Evolutionary conservation across 2,329 filamentous ascomycete genomes (phyloP), one percentile per base, ranked within the genome.

Genomic region (Arthroderma sp.): DNA sequence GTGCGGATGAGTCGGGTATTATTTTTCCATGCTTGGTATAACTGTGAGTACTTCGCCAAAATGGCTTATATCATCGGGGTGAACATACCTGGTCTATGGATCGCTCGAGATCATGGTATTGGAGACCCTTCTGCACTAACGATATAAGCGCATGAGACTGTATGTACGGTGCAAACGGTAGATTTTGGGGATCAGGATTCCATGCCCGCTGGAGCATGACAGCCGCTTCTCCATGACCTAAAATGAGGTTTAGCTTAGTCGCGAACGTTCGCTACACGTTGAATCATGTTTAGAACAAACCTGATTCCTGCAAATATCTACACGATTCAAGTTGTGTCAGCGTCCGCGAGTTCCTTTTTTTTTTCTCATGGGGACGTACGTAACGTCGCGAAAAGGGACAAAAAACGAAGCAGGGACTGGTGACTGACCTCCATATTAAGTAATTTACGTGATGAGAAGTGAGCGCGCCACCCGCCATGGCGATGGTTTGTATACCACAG

Each of bases 401-500:
- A 49, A 43, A 28, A 25, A 25, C 41, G 58, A 41, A 28, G 49
- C 25, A 59, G 35, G 25, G 54, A 56, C 23, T 13, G n/a, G 35
- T 15, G 15, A 71, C 76, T 58, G 78, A 84, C 77, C 82, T 81
- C 78, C 82, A 83, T 70, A 86, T 82, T 67, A 85, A 74, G 72
- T 85, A 84, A 73, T 85, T 86, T 68, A 86, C 77, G 69, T 84
- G 81, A 74, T 85, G 75, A 66, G 71, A 74, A 61, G 72, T 74
- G 57, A 74, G 70, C 65, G 72, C 69, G 59, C 69, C 67, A 63
- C 68, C 66, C 66, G 68, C 67, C 72, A 74, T 74, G 68, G 69
- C 72, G 51, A 51, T 35, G 13, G 11, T 38, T 23, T 37, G 33
- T 54, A 39, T 54, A 39, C 51, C 51, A 37, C 33, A 13, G 51